These are phyloP conservation scores for Vanrija pseudolonga DNA, from an alignment of 1,284 basidiomycete genomes.

Conservation along the genomic window DNA sequence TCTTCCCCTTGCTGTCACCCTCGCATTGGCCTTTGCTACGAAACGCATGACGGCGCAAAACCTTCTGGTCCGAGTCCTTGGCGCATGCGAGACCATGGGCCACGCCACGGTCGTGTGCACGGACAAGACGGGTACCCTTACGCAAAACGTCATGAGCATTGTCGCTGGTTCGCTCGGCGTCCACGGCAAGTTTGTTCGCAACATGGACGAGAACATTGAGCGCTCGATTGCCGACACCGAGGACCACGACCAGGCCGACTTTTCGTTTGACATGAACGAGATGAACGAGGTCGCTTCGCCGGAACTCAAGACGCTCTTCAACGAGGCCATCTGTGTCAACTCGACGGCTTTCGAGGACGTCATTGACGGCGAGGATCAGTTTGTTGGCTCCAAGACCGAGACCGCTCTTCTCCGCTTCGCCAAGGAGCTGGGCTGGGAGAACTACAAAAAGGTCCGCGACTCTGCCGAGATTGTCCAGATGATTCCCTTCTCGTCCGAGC, in stretches of 20 bases:
- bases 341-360: slow-evolving; percentile 91
- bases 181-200: slow-evolving; percentile 85
- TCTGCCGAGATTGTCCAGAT: slow-evolving; percentile 69
- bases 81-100: slow-evolving; percentile 97
- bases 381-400: slow-evolving; percentile 96
- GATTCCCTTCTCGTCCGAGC: slow-evolving; percentile 91
- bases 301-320: slow-evolving; percentile 67
- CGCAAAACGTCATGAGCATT: slow-evolving; percentile 91
- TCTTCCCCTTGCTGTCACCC: slow-evolving; percentile 89
- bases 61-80: slow-evolving; percentile 87
- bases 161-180: slow-evolving; percentile 93
- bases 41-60: slow-evolving; percentile 95
- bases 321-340: slow-evolving; percentile 84
- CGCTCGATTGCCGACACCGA: slow-evolving; percentile 68
- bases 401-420: slow-evolving; percentile 86
- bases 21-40: slow-evolving; percentile 94
- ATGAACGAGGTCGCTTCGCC: slow-evolving; percentile 65
- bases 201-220: slow-evolving; percentile 67
- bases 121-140: slow-evolving; percentile 80
- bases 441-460: slow-evolving; percentile 69
- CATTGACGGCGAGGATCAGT: slow-evolving; percentile 64
- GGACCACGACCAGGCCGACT: slow-evolving; percentile 57
- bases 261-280: slow-evolving; percentile 73
- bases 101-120: slow-evolving; percentile 95
- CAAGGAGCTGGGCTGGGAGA: slow-evolving; percentile 76